Percentiles rank a stretch among this genome's conserved stretches.
Conservation (phyloP, 768 basidiomycete species). For the Mrakia gelida region DNA sequence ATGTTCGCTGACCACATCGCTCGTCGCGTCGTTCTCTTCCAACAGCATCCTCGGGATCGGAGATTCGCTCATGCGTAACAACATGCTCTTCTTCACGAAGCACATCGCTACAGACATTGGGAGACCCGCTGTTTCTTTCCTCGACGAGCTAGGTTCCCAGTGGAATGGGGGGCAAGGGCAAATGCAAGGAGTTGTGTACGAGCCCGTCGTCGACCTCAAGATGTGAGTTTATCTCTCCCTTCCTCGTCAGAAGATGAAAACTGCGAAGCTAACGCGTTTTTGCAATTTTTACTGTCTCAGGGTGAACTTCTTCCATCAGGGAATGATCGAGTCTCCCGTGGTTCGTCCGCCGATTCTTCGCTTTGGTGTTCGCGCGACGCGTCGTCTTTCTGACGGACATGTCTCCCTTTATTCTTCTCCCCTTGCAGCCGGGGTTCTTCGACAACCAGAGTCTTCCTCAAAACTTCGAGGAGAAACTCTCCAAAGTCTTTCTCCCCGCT, state of each 20-base stretch:
- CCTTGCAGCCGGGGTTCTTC: constrained; percentile 8
- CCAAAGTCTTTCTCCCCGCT: constrained; percentile 17
- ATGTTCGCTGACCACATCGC: background rate
- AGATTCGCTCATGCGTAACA: constrained; percentile 28
- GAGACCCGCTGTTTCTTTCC: background rate
- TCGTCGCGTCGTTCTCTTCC: background rate
- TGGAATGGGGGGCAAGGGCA: background rate
- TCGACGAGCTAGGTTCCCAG: background rate
- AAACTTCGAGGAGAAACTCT: constrained; percentile 19
- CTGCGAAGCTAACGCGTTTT: no score
- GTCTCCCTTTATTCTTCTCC: background rate
- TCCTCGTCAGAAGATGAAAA: no score
- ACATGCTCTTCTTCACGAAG: constrained; percentile 21
- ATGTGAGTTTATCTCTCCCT: background rate
- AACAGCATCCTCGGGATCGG: constrained; percentile 30
- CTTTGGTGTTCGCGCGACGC: no score
- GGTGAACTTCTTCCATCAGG: constrained; percentile 1
- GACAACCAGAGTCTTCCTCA: background rate
- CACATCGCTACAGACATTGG: constrained; percentile 20
- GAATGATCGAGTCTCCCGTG: constrained; percentile 13
- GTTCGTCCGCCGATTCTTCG: background rate
- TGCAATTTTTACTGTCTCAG: no score
- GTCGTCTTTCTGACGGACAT: no score
- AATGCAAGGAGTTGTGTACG: background rate
- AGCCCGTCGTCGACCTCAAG: constrained; percentile 3